Evolutionary conservation across 495 filamentous ascomycete genomes (phyloP), one percentile per base, ranked within the genome.

Genomic region (Usnea hakonensis): DNA sequence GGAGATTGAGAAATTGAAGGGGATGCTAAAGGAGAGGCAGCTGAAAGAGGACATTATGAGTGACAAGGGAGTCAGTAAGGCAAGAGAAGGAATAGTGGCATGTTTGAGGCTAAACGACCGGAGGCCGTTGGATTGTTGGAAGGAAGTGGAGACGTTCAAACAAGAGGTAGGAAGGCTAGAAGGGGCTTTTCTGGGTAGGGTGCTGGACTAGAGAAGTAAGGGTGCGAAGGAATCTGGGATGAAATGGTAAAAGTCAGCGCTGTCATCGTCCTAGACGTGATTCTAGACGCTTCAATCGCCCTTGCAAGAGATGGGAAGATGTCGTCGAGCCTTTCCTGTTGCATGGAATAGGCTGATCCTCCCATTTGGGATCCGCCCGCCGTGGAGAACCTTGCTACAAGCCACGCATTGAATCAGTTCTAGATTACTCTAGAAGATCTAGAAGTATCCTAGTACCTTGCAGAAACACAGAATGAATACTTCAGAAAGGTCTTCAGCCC

Each of bases 61-160:
- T 62, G 79, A 75, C 54, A 60, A 58, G 40, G 64, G 30, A 35
- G 82, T 96, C 33, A 82, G 88, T 72, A 79, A 79, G 73, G 91
- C 95, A 40, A 88, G 87, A 71, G 76, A 81, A 62, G 82, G 87
- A 64, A 87, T 98, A 55, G 83, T 94, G 64, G 80, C 82, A 53
- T 98, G 94, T 74, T 78, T 98, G 78, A 77, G 87, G 66, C 79
- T 85, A 70, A 88, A 97, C 76, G 93, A 97, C 70, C 78, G 91
- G 57, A 81, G 91, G 75, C 95, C 94, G 71, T 75, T 98, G 72
- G 87, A 97, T 79, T 98, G 94, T 81, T 97, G 90, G 87, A 81
- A 84, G 74, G 95, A 98, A 81, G 92, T 97, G 23, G 88, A 90
- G 74, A 79, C 76, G 35, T 98, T 98, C 69, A 94, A 89, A 81